Evolutionary conservation across 768 basidiomycete species (phyloP), one percentile per base, ranked within the genome.

Genomic region (Lactarius evosmus): DNA sequence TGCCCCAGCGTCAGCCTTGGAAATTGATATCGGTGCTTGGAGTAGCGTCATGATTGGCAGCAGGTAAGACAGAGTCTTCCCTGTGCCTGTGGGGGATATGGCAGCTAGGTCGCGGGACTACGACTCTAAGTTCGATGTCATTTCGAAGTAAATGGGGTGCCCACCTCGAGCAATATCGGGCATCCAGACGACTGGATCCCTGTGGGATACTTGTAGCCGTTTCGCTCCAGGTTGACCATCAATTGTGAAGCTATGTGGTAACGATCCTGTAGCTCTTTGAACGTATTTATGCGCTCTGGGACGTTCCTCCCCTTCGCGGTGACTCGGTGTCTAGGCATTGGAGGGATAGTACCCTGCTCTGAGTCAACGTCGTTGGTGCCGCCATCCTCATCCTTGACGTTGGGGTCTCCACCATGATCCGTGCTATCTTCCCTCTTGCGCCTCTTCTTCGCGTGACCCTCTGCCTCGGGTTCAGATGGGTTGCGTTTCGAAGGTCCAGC

Each of bases 11-110:
- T 80, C 75, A 30, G 67, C 66, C 59, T 81, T 80, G 40, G 78
- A 72, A 61, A 78, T 81, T 33, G 85, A 76, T 9, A 79, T 72
- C 7, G 91, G 91, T 4, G 79, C 74, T 16, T 75, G 76, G 7
- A 93, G 75, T 19, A 78, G 74, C 12, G 85, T 78, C 63, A 98
- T 82, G 27, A 93, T 79, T 0, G 97, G 95, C 17, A 97, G 76
- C 16, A 97, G 80, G 75, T 98, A 99, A 0, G 95, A 85, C 7
- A 98, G 80, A 0, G 97, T 99, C 78, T 99, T 99, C 64, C 97
- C 97, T 11, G 93, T 95, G 56, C 97, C 97, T 6, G 97, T 99
- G 0, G 97, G 97, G 0, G 97, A 97, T 22, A 98, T 90, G 32
- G 95, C 96, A 58, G 91, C 88, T 27, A 97, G 80, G 75, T 99